These are phyloP conservation scores for Tetrapisispora phaffii DNA, from an alignment of 805 yeast genomes.

Conservation along the genomic window DNA sequence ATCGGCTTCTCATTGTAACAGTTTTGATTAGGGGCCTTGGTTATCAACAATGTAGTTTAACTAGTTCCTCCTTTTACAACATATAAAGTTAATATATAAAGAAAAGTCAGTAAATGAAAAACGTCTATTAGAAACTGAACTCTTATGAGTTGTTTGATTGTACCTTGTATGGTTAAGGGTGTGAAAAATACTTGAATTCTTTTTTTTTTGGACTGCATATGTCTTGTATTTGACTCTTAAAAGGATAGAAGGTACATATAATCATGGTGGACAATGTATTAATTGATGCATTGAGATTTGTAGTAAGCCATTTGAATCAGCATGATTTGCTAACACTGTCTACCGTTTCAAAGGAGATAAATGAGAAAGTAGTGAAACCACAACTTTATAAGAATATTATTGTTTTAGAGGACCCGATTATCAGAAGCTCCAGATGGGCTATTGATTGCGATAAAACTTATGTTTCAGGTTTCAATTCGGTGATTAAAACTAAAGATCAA, in stretches of 20 bases:
- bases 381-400: constrained; percentile 32
- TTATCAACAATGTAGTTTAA: no score
- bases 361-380: constrained; percentile 26
- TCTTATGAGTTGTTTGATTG: no score
- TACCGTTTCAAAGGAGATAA: constrained; percentile 22
- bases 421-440: constrained; percentile 25
- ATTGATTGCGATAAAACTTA: constrained; percentile 32
- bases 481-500: constrained; percentile 29
- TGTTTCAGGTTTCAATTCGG: constrained; percentile 31
- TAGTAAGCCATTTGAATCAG: constrained; percentile 23
- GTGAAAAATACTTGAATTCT: neutral
- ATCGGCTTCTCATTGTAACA: no score
- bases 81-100: no score
- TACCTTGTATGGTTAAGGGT: no score
- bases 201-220: no score
- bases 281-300: neutral
- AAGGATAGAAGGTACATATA: no score
- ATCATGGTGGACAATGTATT: neutral
- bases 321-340: constrained; percentile 30
- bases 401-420: constrained; percentile 29
- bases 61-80: no score
- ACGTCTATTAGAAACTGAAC: no score
- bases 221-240: no score
- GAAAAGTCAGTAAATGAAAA: no score
- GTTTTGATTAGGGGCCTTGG: no score